phyloP scores from a whole-genome alignment of 331 rosid species.

The Quercus phellos region DNA sequence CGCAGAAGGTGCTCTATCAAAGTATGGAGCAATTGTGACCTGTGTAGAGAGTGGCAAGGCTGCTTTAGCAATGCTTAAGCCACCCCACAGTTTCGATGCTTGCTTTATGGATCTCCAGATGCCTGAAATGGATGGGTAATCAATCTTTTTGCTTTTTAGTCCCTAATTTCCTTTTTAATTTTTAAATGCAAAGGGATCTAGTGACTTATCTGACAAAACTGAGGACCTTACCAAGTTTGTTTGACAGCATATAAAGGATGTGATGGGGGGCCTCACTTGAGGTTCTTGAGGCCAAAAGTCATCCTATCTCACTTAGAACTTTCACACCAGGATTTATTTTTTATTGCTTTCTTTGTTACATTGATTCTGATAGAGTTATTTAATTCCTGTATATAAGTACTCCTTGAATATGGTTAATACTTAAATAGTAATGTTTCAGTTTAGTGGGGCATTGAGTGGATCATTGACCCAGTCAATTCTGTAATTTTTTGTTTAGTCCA shows the following conservation, averaged over 20 bases:
- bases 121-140: conserved; percentile 99
- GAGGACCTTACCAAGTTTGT: neutral
- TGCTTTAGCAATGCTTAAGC: conserved; percentile 63
- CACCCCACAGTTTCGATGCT: conserved; percentile 75
- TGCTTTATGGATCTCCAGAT: conserved; percentile 99
- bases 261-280: too few species aligned
- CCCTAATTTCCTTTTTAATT: neutral
- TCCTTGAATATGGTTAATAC: too few species aligned
- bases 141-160: conserved; percentile 9
- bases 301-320: too few species aligned
- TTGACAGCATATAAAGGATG: neutral
- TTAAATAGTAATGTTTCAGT: neutral
- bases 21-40: conserved; percentile 75
- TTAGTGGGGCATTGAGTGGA: neutral
- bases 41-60: conserved; percentile 70
- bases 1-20: conserved; percentile 79
- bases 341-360: too few species aligned
- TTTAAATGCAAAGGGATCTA: conserved; percentile 11
- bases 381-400: too few species aligned
- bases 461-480: neutral
- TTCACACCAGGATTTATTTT: too few species aligned
- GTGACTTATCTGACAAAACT: conserved; percentile 6
- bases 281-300: too few species aligned
- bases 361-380: too few species aligned
- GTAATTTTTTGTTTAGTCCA: neutral